Evolutionary conservation across 495 filamentous ascomycete genomes (phyloP), one percentile per base, ranked within the genome.

Genomic region (Venustampulla echinocandica): DNA sequence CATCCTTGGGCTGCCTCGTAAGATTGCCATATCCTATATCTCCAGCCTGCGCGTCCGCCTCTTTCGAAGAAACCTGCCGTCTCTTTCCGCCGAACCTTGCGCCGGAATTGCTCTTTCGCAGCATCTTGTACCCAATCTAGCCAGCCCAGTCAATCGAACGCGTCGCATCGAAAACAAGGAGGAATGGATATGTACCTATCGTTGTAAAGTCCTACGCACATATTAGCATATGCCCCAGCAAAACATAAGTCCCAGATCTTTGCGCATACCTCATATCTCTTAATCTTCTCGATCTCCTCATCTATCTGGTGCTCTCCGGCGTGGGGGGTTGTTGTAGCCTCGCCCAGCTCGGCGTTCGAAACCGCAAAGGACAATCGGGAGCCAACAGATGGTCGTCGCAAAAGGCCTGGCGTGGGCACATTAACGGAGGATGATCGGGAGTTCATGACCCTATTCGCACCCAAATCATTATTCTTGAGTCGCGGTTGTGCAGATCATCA

Each of bases 1-100:
- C 92, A 98, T 6, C 88, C 90, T 67, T 97, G 93, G 5, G 87
- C 93, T 9, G 92, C 93, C 60, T 96, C 90, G 65, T 96, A 97
- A 14, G 85, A 84, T 60, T 95, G 86, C 65, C 76, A 74, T 34
- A 95, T 64, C 61, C 81, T 86, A 44, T 84, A 75, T 64, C 87
- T 74, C 90, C 88, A 97, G 38, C 86, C 85, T 49, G 78, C 67
- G 22, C 73, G 69, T 19, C 84, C 84, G 42, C 82, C 75, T 44
- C 79, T 70, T 50, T 85, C 80, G 67, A 85, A 89, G 55, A 85
- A 84, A 2, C 85, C 82, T 15, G 77, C 81, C 13, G 79, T 78
- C 52, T 82, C 81, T 68, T 78, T 80, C 57, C 82, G 75, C 60
- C 81, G 73, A 15, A 84, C 77, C 57, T 85, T 84, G 41, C 90